These are phyloP conservation scores for Durio zibethinus DNA, from an alignment of 345 rosid genomes.

Conservation along the genomic window DNA sequence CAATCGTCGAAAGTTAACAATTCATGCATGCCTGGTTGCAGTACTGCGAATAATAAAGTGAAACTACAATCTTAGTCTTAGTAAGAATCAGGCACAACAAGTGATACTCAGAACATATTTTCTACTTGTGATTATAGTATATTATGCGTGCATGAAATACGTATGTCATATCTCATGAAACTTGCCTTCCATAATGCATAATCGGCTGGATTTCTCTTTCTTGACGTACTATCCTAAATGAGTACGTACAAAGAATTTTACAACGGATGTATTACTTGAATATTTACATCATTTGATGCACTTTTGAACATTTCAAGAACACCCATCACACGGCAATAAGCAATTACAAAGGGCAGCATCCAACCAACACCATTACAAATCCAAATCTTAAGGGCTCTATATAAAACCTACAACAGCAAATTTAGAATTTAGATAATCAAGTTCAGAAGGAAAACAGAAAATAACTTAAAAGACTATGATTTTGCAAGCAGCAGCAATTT, in stretches of 20 bases:
- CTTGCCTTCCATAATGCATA: slow-evolving; percentile 94
- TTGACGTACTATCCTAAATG: slow-evolving; percentile 38
- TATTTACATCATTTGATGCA: not conserved
- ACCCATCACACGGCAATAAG: not conserved
- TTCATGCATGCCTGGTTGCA: not conserved
- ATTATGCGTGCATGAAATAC: not conserved
- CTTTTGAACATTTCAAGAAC: not conserved
- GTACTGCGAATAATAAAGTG: not conserved
- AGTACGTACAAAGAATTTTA: not conserved
- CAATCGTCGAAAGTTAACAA: not conserved
- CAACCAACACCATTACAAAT: slow-evolving; percentile 15
- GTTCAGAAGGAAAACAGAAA: not conserved
- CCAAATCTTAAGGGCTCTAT: slow-evolving; percentile 17
- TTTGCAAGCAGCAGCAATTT: not conserved
- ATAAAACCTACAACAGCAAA: not conserved
- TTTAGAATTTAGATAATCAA: not conserved
- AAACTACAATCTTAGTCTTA: not conserved
- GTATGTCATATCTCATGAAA: not conserved
- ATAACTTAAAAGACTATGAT: not conserved
- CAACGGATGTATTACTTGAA: not conserved
- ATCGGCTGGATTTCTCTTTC: slow-evolving; percentile 93
- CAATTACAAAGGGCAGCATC: not conserved
- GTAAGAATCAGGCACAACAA: not conserved
- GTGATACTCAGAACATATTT: not conserved
- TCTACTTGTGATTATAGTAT: not conserved